Base-by-base conservation (phyloP, 192 early-diverging fungal species). In the Podila clonocystis region DNA sequence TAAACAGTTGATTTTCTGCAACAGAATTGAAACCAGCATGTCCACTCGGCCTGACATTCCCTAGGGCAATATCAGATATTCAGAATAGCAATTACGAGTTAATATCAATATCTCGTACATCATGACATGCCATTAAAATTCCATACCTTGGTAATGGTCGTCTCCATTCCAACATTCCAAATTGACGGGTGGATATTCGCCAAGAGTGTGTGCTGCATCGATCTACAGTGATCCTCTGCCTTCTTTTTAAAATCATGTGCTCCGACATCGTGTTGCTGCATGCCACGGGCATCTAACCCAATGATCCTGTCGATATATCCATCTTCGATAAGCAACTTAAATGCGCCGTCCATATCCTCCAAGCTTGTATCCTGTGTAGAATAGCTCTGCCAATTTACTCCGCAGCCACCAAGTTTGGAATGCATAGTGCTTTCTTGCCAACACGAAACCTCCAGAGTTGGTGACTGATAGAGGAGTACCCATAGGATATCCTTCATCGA, bases 191-290 rank as follows among this genome's bases (percentile, higher is more conserved):
- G 74, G 31, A 65, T 62, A 72, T 84, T 80, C 0, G 38, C 69
- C 48, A 84, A 57, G 65, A 74, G 68, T 22, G 63, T 49, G 45
- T 48, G 68, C 59, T 69, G 59, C 57, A 84, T 60, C 30, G 64
- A 79, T 60, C 68, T 74, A 60, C 69, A 67, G 62, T 75, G 72
- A 60, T 72, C n/a, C 34, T 79, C 75, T 20, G 74, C 72, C 50
- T 63, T 74, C 33, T 69, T 72, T 58, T 59, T 62, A 83, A 72
- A 68, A 31, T 34, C 34, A 63, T 33, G 5, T 0, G 19, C 1
- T 55, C 65, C 65, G 2, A 68, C 50, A 68, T 63, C 59, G 26
- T 31, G 62, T 36, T 60, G 2, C 36, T 65, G 52, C 62, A 75
- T 75, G 41, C 62, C 52, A 41, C 62, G 67, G 20, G 62, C 38